phyloP scores from a whole-genome alignment of 345 rosid genomes.

The Stellera chamaejasme region DNA sequence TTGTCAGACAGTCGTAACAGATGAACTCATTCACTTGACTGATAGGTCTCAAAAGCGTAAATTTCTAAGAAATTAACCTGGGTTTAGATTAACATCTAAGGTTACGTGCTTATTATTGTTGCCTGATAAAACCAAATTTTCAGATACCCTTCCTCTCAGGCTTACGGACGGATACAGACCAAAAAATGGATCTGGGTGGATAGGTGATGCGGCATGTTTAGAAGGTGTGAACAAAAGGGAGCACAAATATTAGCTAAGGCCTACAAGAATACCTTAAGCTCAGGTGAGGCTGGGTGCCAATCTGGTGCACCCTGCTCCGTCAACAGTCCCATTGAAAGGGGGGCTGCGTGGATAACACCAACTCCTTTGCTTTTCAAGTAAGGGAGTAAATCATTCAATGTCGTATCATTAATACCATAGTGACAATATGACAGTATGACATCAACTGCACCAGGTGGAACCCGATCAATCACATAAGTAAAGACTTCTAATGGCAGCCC shows the following conservation, averaged over 20 bases:
- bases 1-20: too few species aligned
- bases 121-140: too few species aligned
- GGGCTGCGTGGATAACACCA: constrained; percentile 82
- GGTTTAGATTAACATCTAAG: too few species aligned
- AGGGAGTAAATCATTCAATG: constrained; percentile 64
- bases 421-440: constrained; percentile 87
- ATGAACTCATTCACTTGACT: too few species aligned
- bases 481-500: constrained; percentile 72
- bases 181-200: too few species aligned
- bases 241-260: background rate
- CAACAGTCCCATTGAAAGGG: constrained; percentile 86
- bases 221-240: too few species aligned
- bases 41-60: too few species aligned
- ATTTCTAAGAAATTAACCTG: too few species aligned
- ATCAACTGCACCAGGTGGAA: constrained; percentile 63
- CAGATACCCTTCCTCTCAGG: too few species aligned
- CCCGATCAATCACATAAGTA: constrained; percentile 75
- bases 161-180: too few species aligned
- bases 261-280: constrained; percentile 50
- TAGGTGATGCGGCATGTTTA: too few species aligned
- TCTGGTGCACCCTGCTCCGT: constrained; percentile 89
- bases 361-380: constrained; percentile 80
- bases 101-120: too few species aligned
- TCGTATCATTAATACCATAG: constrained; percentile 66
- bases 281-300: constrained; percentile 93